Conservation (phyloP, 805 yeast species). For the Candida parachauliodes region DNA sequence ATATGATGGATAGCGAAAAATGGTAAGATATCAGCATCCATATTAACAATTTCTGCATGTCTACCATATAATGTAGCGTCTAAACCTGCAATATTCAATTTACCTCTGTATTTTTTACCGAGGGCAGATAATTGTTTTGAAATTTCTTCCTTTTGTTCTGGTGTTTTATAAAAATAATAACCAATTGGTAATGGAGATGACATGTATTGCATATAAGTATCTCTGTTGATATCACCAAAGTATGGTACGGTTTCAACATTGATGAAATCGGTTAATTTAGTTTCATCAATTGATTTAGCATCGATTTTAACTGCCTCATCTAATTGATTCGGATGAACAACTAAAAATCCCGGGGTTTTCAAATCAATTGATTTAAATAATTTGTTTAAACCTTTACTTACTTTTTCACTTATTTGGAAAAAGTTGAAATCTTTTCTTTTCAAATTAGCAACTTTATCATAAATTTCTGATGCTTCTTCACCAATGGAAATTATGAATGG, state of each 20-base stretch:
- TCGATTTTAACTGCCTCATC: constrained; percentile 47
- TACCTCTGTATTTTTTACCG: constrained; percentile 76
- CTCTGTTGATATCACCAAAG: constrained; percentile 83
- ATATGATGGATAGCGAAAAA: constrained; percentile 83
- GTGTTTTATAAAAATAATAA: constrained; percentile 76
- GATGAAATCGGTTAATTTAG: constrained; percentile 45
- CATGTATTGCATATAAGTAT: constrained; percentile 74
- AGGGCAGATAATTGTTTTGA: constrained; percentile 51
- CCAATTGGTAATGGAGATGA: constrained; percentile 73
- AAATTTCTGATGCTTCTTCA: constrained; percentile 47
- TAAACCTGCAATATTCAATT: constrained; percentile 81
- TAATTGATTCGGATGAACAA: constrained; percentile 44
- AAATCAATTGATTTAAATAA: constrained; percentile 23
- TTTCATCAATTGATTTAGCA: constrained; percentile 21
- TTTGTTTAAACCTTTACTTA: constrained; percentile 38
- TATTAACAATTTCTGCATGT: constrained; percentile 83
- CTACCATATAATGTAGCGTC: constrained; percentile 77
- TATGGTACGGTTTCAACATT: constrained; percentile 68
- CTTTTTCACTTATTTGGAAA: constrained; percentile 39
- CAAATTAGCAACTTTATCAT: constrained; percentile 55
- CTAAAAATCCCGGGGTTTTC: constrained; percentile 37
- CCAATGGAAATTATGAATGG: constrained; percentile 56
- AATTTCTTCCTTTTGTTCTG: constrained; percentile 61
- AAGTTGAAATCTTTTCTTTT: constrained; percentile 66
- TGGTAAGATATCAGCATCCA: constrained; percentile 78